phyloP scores from a whole-genome alignment of 1,284 basidiomycete genomes.

The Wolfiporia cocos region DNA sequence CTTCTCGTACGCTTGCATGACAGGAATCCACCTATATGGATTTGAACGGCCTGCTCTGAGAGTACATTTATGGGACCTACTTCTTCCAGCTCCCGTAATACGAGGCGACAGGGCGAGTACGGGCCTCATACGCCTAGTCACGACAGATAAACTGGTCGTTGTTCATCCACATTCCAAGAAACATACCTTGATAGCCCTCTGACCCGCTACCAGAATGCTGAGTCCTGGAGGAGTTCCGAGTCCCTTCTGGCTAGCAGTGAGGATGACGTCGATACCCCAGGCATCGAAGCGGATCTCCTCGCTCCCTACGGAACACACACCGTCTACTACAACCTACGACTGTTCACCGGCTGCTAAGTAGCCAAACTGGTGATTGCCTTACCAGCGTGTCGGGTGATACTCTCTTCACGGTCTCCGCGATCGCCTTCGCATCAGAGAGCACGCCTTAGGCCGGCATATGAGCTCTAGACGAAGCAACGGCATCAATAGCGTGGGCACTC shows the following conservation, averaged over 20 bases:
- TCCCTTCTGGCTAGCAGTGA: conserved; percentile 94
- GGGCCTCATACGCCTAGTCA: conserved; percentile 57
- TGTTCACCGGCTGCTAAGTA: too few relatives aligned
- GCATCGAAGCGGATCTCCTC: conserved; percentile 95
- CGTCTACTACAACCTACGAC: conserved; percentile 81
- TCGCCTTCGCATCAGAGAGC: conserved; percentile 78
- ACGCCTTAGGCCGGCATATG: conserved; percentile 42
- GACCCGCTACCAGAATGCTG: conserved; percentile 79
- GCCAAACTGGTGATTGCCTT: too few relatives aligned
- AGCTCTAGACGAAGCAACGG: neutral
- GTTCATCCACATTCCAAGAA: neutral
- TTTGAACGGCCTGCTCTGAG: too few relatives aligned
- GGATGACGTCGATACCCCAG: conserved; percentile 89
- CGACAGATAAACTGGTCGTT: neutral
- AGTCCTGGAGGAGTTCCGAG: conserved; percentile 94
- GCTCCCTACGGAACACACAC: conserved; percentile 92
- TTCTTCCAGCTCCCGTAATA: conserved; percentile 93
- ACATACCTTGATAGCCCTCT: conserved; percentile 68
- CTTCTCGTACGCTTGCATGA: conserved; percentile 87
- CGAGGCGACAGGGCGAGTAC: conserved; percentile 65
- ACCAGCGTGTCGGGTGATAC: conserved; percentile 87
- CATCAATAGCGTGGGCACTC: conserved; percentile 6
- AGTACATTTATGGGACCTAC: conserved; percentile 34
- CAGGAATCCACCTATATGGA: conserved; percentile 77
- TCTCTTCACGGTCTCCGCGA: conserved; percentile 70